Evolutionary conservation across 306 rosid species (phyloP).

Genomic region (Quercus variabilis): DNA sequence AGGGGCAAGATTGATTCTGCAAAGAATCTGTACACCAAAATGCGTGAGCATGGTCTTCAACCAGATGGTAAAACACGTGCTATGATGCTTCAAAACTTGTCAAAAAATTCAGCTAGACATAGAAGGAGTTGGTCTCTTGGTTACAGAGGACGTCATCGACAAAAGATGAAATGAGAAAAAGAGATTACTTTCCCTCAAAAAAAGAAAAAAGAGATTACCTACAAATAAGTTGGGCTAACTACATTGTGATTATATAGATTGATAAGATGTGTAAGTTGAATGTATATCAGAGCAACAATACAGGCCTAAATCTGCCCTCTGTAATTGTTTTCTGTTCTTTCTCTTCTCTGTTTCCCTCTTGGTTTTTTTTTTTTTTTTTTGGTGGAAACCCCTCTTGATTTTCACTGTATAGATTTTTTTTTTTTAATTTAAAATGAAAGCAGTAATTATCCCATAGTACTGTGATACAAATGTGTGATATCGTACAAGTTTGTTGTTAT

Average conservation of each 20-base stretch:
- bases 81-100: constrained; percentile 58
- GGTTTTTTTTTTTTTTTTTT: not conserved
- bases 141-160: constrained; percentile 25
- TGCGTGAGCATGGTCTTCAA: constrained; percentile 54
- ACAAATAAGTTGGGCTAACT: not conserved
- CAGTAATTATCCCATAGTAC: not conserved
- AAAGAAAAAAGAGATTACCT: not conserved
- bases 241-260: not conserved
- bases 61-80: constrained; percentile 77
- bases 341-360: not conserved
- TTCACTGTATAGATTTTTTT: too few relatives aligned
- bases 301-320: not conserved
- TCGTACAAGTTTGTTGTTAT: not conserved
- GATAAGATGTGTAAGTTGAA: not conserved
- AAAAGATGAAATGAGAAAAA: constrained; percentile 8
- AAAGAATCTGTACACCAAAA: constrained; percentile 51
- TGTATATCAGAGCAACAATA: not conserved
- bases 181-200: too few relatives aligned
- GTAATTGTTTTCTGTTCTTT: not conserved
- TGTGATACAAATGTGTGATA: not conserved
- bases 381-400: too few relatives aligned
- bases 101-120: constrained; percentile 5
- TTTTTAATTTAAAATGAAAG: too few relatives aligned
- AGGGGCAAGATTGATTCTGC: constrained; percentile 51
- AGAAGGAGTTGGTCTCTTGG: constrained; percentile 23